Conservation (phyloP, 2,329 filamentous ascomycete genomes). For the Cyclaneusma minus region DNA sequence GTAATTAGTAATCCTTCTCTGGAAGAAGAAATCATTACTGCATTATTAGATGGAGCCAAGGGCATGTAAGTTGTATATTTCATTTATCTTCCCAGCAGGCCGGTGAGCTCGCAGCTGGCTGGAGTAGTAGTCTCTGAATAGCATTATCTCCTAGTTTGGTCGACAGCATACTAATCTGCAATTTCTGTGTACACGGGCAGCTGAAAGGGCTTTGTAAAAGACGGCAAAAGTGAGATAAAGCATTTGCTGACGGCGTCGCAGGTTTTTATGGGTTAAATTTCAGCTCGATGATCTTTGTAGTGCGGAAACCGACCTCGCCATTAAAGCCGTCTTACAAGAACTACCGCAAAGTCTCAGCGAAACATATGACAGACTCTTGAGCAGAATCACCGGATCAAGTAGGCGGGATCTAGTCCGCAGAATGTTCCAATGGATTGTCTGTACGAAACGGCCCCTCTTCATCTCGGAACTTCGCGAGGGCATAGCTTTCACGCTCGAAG, state of each 20-base stretch:
- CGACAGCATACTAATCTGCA: too few species aligned
- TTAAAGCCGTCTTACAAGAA: slow-evolving; percentile 3
- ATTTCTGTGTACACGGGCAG: too few species aligned
- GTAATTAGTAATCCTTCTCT: too few species aligned
- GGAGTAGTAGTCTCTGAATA: too few species aligned
- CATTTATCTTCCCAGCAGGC: too few species aligned
- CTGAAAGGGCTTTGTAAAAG: too few species aligned
- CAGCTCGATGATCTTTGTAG: slow-evolving; percentile 7
- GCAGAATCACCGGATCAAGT: slow-evolving; percentile 2
- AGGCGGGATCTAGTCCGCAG: slow-evolving; percentile 4
- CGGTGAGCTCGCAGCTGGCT: too few species aligned
- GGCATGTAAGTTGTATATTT: slow-evolving; percentile 7
- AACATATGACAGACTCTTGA: slow-evolving; percentile 7
- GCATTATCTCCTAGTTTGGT: too few species aligned
- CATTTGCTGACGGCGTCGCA: too few species aligned
- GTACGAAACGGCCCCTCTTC: slow-evolving; percentile 4
- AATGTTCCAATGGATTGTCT: slow-evolving; percentile 7
- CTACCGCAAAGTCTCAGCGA: slow-evolving; percentile 6
- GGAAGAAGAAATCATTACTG: slow-evolving; percentile 3
- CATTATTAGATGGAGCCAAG: slow-evolving; percentile 5
- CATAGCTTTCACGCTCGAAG: slow-evolving; percentile 6
- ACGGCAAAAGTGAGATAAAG: too few species aligned
- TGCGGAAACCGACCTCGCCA: slow-evolving; percentile 5
- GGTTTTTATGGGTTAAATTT: slow-evolving; percentile 10
- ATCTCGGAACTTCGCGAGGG: slow-evolving; percentile 6